These are phyloP conservation scores for Penicillium sp. DNA, from an alignment of 2,329 filamentous ascomycete genomes.

Conservation along the genomic window DNA sequence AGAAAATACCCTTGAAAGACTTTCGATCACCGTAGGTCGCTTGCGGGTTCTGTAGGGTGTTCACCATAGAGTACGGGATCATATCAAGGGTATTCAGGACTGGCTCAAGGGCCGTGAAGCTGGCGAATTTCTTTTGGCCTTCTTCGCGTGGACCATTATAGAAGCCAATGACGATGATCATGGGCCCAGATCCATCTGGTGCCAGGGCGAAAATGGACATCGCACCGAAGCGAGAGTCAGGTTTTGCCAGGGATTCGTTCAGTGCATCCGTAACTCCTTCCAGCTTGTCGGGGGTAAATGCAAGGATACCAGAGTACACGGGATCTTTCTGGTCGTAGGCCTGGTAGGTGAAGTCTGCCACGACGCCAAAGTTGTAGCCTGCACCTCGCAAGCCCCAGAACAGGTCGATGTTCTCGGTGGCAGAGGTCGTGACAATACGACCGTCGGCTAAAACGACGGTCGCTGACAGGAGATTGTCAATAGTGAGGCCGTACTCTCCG, in stretches of 20 bases:
- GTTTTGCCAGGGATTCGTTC: slow-evolving; percentile 46
- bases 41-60: slow-evolving; percentile 33
- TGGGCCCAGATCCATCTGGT: slow-evolving; percentile 24
- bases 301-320: slow-evolving; percentile 31
- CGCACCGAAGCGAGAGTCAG: slow-evolving; percentile 47
- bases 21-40: slow-evolving; percentile 35
- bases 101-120: slow-evolving; percentile 33
- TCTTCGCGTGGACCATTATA: slow-evolving; percentile 35
- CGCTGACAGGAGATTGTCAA: slow-evolving; percentile 42
- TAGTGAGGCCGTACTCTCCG: slow-evolving; percentile 47
- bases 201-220: slow-evolving; percentile 26
- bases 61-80: slow-evolving; percentile 39
- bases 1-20: slow-evolving; percentile 41
- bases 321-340: slow-evolving; percentile 27
- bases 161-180: slow-evolving; percentile 27
- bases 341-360: slow-evolving; percentile 38
- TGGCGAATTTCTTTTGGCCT: slow-evolving; percentile 30
- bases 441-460: slow-evolving; percentile 38
- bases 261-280: slow-evolving; percentile 19
- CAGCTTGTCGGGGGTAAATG: slow-evolving; percentile 21
- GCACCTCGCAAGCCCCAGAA: slow-evolving; percentile 44
- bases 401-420: slow-evolving; percentile 40
- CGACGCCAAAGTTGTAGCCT: slow-evolving; percentile 41
- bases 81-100: slow-evolving; percentile 31
- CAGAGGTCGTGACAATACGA: slow-evolving; percentile 32